Conservation (phyloP, 1,284 basidiomycete genomes). For the Melampsora americana region DNA sequence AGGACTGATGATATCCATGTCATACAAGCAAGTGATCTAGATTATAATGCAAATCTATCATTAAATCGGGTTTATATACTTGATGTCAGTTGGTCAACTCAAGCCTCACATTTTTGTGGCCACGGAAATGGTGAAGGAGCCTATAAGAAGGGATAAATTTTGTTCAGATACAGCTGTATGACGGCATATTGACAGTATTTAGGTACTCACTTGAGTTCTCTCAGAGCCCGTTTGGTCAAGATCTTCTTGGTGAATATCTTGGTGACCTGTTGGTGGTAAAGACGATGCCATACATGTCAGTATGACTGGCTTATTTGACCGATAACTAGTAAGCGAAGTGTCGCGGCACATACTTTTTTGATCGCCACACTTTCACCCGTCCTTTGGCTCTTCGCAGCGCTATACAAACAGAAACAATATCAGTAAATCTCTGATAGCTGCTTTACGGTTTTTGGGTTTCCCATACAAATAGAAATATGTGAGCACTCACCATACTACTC, state of each 20-base stretch:
- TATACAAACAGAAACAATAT: neutral
- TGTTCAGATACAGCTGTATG: slow-evolving; percentile 40
- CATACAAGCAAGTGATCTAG: slow-evolving; percentile 69
- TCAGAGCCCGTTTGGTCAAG: slow-evolving; percentile 85
- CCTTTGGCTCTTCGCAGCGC: slow-evolving; percentile 48
- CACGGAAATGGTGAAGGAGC: slow-evolving; percentile 88
- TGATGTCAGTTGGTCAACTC: slow-evolving; percentile 45
- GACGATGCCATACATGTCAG: neutral
- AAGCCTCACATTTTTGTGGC: slow-evolving; percentile 80
- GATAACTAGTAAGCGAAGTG: neutral
- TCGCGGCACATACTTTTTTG: slow-evolving; percentile 64
- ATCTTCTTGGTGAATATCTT: slow-evolving; percentile 97
- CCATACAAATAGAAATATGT: neutral
- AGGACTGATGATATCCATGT: slow-evolving; percentile 74
- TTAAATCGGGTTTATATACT: slow-evolving; percentile 65
- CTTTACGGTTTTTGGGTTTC: neutral
- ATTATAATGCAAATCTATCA: neutral
- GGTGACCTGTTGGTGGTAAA: slow-evolving; percentile 63
- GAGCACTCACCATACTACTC: slow-evolving; percentile 53
- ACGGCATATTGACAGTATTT: neutral
- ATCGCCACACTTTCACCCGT: slow-evolving; percentile 66
- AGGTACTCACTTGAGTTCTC: slow-evolving; percentile 75
- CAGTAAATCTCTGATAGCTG: no score
- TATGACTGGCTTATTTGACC: neutral
- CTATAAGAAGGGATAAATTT: slow-evolving; percentile 57